These are phyloP conservation scores for Hypoxylon sp. DNA, from an alignment of 2,329 filamentous ascomycete species.

Conservation along the genomic window DNA sequence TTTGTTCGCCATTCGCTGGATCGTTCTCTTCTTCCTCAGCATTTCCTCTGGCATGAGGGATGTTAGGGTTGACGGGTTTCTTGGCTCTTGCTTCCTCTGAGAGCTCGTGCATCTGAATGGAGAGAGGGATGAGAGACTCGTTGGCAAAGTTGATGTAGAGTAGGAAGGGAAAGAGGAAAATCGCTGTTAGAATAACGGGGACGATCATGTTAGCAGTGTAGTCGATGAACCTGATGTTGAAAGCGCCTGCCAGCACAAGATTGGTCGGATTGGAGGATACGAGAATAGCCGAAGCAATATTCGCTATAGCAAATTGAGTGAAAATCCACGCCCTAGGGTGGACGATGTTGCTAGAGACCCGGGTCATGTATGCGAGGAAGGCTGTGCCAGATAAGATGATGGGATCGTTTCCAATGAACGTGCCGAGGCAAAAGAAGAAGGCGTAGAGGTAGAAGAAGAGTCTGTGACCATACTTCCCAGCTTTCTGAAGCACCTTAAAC, in stretches of 20 bases:
- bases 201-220: conserved; percentile 86
- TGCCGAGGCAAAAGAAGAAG: conserved; percentile 77
- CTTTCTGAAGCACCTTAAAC: conserved; percentile 77
- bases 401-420: conserved; percentile 80
- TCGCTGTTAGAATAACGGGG: conserved; percentile 75
- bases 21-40: conserved; percentile 65
- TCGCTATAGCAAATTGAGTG: conserved; percentile 78
- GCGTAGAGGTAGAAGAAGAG: conserved; percentile 80
- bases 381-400: conserved; percentile 81
- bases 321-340: conserved; percentile 80
- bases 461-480: conserved; percentile 74
- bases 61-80: conserved; percentile 78
- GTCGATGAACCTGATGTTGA: conserved; percentile 77
- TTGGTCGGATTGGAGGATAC: conserved; percentile 86
- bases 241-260: conserved; percentile 79
- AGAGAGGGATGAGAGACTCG: conserved; percentile 71
- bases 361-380: conserved; percentile 82
- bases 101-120: conserved; percentile 77
- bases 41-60: conserved; percentile 72
- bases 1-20: conserved; percentile 62
- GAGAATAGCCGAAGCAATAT: conserved; percentile 80
- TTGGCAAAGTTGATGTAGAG: conserved; percentile 77
- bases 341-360: conserved; percentile 78
- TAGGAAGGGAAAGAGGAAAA: conserved; percentile 77
- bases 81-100: conserved; percentile 67